A percentile compares a stretch with the other conserved stretches of the same genome.
Evolutionary conservation across 495 filamentous ascomycete genomes (phyloP).

Genomic region (Aspergillus coremiiformis): DNA sequence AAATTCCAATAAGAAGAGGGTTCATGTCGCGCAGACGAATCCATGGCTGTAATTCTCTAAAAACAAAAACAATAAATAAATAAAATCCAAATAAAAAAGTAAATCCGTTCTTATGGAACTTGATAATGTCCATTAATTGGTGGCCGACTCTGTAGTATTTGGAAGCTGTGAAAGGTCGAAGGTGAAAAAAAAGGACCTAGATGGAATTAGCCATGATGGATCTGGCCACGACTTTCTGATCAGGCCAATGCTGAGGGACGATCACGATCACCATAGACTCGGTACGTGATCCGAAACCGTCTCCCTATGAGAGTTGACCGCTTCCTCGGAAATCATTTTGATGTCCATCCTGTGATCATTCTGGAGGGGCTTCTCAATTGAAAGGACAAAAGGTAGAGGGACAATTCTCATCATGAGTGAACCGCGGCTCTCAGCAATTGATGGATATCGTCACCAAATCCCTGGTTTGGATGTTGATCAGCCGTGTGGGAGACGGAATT

Average conservation of each 20-base stretch:
- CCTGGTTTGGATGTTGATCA: slow-evolving; percentile 8
- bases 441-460: not conserved
- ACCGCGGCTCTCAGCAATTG: not conserved
- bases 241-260: slow-evolving; percentile 12
- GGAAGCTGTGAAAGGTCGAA: too few species aligned
- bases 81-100: too few species aligned
- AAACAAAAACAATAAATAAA: too few species aligned
- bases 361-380: not conserved
- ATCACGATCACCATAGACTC: slow-evolving; percentile 13
- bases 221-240: slow-evolving; percentile 1
- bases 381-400: not conserved
- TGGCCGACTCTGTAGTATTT: not conserved
- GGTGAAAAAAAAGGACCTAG: not conserved
- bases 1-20: slow-evolving; percentile 24
- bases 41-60: slow-evolving; percentile 13
- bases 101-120: too few species aligned
- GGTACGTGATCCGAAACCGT: slow-evolving; percentile 9
- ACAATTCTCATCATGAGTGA: not conserved
- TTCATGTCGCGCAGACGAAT: slow-evolving; percentile 33
- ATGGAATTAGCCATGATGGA: not conserved
- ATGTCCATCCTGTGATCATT: not conserved
- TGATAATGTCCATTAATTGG: too few species aligned
- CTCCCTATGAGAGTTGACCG: slow-evolving; percentile 3
- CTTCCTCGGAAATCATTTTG: not conserved
- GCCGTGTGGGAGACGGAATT: slow-evolving; percentile 1